phyloP scores from a whole-genome alignment of 805 yeast genomes.

The Saccharomycodes ludwigii region DNA sequence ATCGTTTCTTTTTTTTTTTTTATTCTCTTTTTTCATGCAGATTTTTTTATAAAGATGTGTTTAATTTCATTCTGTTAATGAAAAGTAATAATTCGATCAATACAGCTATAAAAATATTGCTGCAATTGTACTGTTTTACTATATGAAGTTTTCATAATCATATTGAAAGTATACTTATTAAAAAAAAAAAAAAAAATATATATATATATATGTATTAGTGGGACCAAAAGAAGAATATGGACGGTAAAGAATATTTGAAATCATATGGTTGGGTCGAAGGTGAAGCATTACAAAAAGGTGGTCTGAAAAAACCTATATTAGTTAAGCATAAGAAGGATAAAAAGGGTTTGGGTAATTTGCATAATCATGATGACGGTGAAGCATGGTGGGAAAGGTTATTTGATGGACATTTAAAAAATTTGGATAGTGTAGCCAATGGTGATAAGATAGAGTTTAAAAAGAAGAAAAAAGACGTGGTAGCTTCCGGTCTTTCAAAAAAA shows the following conservation, averaged over 20 bases:
- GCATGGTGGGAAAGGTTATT: slow-evolving; percentile 97
- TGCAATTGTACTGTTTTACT: background rate
- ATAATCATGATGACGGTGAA: slow-evolving; percentile 55
- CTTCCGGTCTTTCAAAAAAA: slow-evolving; percentile 34
- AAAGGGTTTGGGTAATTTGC: slow-evolving; percentile 78
- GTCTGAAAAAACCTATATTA: slow-evolving; percentile 70
- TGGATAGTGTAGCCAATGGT: slow-evolving; percentile 38
- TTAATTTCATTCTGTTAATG: slow-evolving; percentile 1
- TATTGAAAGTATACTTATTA: background rate
- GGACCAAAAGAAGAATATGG: slow-evolving; percentile 33
- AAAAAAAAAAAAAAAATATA: background rate
- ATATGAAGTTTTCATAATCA: background rate
- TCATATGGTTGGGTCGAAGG: slow-evolving; percentile 92
- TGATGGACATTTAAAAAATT: slow-evolving; percentile 78
- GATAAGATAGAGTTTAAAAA: slow-evolving; percentile 31
- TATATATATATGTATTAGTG: too few species aligned
- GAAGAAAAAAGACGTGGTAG: slow-evolving; percentile 37
- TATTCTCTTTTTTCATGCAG: background rate
- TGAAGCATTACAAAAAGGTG: slow-evolving; percentile 68
- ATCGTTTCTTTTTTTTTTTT: background rate
- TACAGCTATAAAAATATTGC: too few species aligned
- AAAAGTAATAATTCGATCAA: too few species aligned
- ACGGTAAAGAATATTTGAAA: slow-evolving; percentile 58
- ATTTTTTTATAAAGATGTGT: background rate
- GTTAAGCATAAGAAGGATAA: slow-evolving; percentile 85